Evolutionary conservation across 495 filamentous ascomycete species (phyloP).

Genomic region (Talaromyces thailandensis): DNA sequence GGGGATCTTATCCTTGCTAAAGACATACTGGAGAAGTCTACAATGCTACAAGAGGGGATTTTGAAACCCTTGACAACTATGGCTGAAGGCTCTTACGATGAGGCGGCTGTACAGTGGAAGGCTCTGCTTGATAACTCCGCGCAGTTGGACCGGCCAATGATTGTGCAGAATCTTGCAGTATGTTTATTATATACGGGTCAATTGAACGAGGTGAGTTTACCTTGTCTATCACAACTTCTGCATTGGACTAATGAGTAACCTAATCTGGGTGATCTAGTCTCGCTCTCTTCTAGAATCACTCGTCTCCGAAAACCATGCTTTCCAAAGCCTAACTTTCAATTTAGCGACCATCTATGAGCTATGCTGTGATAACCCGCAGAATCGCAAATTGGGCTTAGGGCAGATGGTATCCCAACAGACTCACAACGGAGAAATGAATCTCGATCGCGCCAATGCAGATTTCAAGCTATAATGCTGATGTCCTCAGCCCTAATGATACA

Average conservation of each 20-base stretch:
- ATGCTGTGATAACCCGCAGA: slow-evolving; percentile 64
- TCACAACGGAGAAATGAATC: slow-evolving; percentile 37
- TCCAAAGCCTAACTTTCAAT: slow-evolving; percentile 78
- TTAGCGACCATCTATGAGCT: slow-evolving; percentile 87
- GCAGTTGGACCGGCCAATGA: slow-evolving; percentile 36
- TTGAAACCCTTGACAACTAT: slow-evolving; percentile 62
- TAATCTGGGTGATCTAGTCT: slow-evolving; percentile 29
- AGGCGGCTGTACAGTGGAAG: slow-evolving; percentile 56
- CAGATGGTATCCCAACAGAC: slow-evolving; percentile 54
- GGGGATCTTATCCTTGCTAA: slow-evolving; percentile 68
- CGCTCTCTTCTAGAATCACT: slow-evolving; percentile 54
- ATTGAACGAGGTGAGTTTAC: slow-evolving; percentile 55
- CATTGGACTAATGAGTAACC: not conserved
- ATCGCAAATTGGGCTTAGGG: slow-evolving; percentile 59
- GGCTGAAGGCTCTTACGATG: slow-evolving; percentile 64
- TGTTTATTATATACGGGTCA: slow-evolving; percentile 71
- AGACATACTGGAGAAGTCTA: slow-evolving; percentile 22
- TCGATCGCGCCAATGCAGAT: slow-evolving; percentile 63
- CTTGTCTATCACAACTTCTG: not conserved
- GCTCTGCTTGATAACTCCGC: slow-evolving; percentile 33
- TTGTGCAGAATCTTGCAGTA: slow-evolving; percentile 72
- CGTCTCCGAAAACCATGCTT: slow-evolving; percentile 50
- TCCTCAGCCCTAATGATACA: not conserved
- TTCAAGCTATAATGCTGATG: slow-evolving; percentile 57
- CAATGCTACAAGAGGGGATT: slow-evolving; percentile 21